Conservation (phyloP, 163 green algal species). For the Trebouxia gelatinosa region DNA sequence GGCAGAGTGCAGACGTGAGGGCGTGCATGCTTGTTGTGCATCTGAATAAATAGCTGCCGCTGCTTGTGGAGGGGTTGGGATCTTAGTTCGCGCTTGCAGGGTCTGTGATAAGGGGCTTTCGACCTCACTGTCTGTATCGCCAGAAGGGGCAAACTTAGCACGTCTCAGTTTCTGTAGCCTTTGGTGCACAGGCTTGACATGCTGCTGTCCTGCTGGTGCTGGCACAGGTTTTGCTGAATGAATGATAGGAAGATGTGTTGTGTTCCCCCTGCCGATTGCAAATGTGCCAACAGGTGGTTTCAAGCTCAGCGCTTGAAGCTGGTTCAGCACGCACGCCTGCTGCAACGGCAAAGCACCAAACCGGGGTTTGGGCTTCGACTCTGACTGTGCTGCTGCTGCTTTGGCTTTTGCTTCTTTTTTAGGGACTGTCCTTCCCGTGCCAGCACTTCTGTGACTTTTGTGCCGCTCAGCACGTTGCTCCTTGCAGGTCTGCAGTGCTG, state of each 20-base stretch:
- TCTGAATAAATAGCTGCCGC: no score
- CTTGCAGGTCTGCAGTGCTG: not conserved
- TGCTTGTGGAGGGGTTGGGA: not conserved
- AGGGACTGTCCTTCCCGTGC: not conserved
- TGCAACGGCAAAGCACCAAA: constrained; percentile 1
- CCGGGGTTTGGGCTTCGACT: no score
- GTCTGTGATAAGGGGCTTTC: constrained; percentile 11
- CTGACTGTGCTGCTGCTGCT: not conserved
- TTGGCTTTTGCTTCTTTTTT: not conserved
- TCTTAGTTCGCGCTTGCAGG: not conserved
- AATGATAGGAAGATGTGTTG: not conserved
- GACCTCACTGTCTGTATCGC: constrained; percentile 15
- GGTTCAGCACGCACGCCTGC: not conserved
- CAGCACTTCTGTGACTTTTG: not conserved
- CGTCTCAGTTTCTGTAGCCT: not conserved
- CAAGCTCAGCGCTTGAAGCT: not conserved
- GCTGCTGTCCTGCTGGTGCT: no score
- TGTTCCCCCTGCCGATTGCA: not conserved
- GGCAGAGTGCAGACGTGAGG: not conserved
- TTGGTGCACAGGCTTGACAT: not conserved
- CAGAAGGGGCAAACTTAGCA: not conserved
- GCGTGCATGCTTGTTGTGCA: not conserved
- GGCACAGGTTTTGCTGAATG: not conserved
- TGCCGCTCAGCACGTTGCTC: not conserved
- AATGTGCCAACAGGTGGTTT: no score